Percentiles rank a stretch among this genome's conserved stretches.
Evolutionary conservation across 768 basidiomycete species (phyloP).

Genomic region (Boletus vinaceobasis): DNA sequence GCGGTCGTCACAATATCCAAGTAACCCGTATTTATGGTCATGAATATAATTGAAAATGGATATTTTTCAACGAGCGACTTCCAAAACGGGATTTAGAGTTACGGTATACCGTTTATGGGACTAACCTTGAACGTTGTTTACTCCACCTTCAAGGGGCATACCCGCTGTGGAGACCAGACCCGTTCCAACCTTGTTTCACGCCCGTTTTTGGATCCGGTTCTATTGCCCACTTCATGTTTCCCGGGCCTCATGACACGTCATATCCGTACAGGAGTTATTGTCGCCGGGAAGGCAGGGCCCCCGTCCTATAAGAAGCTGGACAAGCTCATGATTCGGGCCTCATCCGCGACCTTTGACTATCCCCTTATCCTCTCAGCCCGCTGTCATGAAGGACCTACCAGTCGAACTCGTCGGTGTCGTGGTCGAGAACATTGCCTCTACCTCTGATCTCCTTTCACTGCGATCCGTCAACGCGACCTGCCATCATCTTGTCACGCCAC

Average conservation of each 20-base stretch:
- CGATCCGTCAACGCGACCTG: conserved; percentile 27
- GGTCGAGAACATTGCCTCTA: conserved; percentile 21
- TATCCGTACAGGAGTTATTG: neutral
- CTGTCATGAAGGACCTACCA: conserved; percentile 24
- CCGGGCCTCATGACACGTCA: neutral
- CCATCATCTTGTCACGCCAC: conserved; percentile 25
- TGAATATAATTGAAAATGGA: too few relatives aligned
- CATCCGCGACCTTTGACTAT: neutral
- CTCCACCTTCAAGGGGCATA: neutral
- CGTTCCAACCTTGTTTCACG: neutral
- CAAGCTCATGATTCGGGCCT: too few relatives aligned
- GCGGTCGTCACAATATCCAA: too few relatives aligned
- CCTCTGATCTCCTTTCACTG: conserved; percentile 27
- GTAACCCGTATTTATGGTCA: too few relatives aligned
- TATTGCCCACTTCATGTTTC: neutral
- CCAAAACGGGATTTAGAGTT: too few relatives aligned
- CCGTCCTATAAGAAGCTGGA: conserved; percentile 12
- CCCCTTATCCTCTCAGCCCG: neutral
- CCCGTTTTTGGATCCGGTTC: neutral
- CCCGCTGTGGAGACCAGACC: neutral
- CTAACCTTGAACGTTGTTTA: too few relatives aligned
- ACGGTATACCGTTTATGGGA: too few relatives aligned
- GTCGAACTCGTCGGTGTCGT: conserved; percentile 28
- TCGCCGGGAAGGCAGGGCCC: too few relatives aligned
- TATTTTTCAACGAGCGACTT: too few relatives aligned